Percentiles rank a stretch among this genome's conserved stretches.
These are phyloP conservation scores for Chlamydomonas reinhardtii DNA, from an alignment of 163 green algal genomes.

Conservation along the genomic window DNA sequence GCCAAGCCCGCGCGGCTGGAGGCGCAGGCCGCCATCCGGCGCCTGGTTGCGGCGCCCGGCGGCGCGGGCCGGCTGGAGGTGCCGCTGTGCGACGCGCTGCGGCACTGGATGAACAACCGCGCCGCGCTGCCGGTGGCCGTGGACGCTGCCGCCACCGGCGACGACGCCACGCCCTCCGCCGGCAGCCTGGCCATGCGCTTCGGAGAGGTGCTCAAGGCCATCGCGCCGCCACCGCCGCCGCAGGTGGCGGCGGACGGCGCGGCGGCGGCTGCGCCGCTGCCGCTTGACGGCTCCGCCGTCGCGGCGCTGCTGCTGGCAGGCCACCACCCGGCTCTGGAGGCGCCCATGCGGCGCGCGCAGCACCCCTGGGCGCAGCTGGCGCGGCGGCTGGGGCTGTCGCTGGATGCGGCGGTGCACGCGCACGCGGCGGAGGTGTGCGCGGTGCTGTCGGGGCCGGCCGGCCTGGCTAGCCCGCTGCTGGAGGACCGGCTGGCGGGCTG, in stretches of 20 bases:
- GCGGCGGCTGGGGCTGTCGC: slow-evolving; percentile 3
- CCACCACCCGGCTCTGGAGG: slow-evolving; percentile 74
- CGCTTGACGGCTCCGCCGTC: slow-evolving; percentile 46
- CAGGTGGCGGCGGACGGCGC: not conserved
- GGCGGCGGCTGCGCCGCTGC: slow-evolving; percentile 4
- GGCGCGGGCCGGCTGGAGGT: slow-evolving; percentile 19
- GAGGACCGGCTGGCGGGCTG: slow-evolving; percentile 58
- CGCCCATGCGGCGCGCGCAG: slow-evolving; percentile 9
- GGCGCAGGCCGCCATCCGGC: slow-evolving; percentile 40
- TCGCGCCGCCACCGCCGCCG: not conserved
- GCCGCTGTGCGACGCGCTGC: slow-evolving; percentile 32
- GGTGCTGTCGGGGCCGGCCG: slow-evolving; percentile 45
- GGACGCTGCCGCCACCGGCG: slow-evolving; percentile 34
- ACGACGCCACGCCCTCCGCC: slow-evolving; percentile 29
- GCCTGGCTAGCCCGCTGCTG: slow-evolving; percentile 20
- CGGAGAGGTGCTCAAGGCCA: slow-evolving; percentile 34
- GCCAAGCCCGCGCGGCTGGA: slow-evolving; percentile 45
- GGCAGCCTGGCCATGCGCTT: slow-evolving; percentile 56
- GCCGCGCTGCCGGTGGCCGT: slow-evolving; percentile 19
- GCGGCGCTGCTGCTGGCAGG: slow-evolving; percentile 70
- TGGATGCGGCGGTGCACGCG: slow-evolving; percentile 34
- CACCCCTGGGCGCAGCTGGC: slow-evolving; percentile 25
- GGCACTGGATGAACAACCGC: slow-evolving; percentile 49
- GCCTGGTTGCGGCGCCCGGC: slow-evolving; percentile 33
- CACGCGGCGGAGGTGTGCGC: slow-evolving; percentile 24